phyloP scores from a whole-genome alignment of 2,329 filamentous ascomycete genomes.

The Hypoxylon rubiginosum region DNA sequence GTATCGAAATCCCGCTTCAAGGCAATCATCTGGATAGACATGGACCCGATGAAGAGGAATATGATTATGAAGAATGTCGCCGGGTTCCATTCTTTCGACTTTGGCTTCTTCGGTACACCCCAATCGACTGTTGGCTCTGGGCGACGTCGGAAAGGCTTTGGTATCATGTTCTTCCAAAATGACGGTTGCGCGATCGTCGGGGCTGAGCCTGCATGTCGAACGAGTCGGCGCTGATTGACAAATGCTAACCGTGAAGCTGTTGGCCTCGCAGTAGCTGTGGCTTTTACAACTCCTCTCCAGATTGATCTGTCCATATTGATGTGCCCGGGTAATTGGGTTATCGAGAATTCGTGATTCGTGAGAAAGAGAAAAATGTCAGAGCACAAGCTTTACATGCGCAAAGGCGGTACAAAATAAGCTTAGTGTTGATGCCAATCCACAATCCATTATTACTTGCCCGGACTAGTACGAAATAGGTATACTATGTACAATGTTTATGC shows the following conservation, averaged over 20 bases:
- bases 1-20: slow-evolving; percentile 81
- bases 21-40: slow-evolving; percentile 92
- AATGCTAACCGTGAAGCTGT: slow-evolving; percentile 6
- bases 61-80: slow-evolving; percentile 86
- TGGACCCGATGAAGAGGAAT: slow-evolving; percentile 90
- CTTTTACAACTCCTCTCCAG: slow-evolving; percentile 33
- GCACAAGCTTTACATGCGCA: too few species aligned
- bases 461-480: too few species aligned
- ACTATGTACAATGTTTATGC: neutral
- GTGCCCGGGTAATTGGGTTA: neutral
- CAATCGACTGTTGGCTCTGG: slow-evolving; percentile 53
- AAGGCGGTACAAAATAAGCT: too few species aligned
- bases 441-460: too few species aligned
- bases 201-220: slow-evolving; percentile 54
- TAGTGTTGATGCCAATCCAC: too few species aligned
- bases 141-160: slow-evolving; percentile 71
- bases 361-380: too few species aligned
- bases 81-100: slow-evolving; percentile 79
- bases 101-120: slow-evolving; percentile 55
- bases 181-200: slow-evolving; percentile 68
- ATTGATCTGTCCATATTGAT: slow-evolving; percentile 36
- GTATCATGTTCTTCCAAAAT: slow-evolving; percentile 79
- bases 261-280: slow-evolving; percentile 27
- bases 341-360: neutral
- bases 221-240: slow-evolving; percentile 27